phyloP scores from a whole-genome alignment of 768 basidiomycete species.

The Tephrocybe sp. region DNA sequence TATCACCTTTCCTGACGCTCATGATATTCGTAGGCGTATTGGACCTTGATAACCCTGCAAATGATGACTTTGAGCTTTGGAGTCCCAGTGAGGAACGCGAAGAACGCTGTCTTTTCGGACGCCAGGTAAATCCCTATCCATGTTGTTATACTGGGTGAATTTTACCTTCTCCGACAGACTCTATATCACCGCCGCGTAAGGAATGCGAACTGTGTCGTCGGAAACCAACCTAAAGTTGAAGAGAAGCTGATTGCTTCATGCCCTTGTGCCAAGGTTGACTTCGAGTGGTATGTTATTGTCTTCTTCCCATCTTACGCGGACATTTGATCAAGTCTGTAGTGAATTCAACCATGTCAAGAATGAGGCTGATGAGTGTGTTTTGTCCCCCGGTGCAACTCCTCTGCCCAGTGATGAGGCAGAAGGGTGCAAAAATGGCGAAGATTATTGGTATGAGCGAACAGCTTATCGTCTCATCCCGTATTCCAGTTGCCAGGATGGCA shows the following conservation, averaged over 20 bases:
- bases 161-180: conserved; percentile 46
- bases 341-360: conserved; percentile 91
- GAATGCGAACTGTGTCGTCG: conserved; percentile 81
- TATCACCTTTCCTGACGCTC: not conserved
- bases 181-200: conserved; percentile 89
- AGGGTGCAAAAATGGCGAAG: conserved; percentile 59
- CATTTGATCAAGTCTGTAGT: conserved; percentile 37
- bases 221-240: conserved; percentile 55
- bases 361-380: conserved; percentile 69
- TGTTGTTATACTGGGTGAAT: not conserved
- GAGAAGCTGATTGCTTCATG: conserved; percentile 69
- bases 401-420: conserved; percentile 60
- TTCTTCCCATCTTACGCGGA: not conserved
- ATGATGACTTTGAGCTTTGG: conserved; percentile 98
- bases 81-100: conserved; percentile 88
- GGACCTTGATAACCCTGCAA: conserved; percentile 64
- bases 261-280: conserved; percentile 71
- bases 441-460: conserved; percentile 94
- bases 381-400: conserved; percentile 67
- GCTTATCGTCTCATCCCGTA: conserved; percentile 88
- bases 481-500: conserved; percentile 83
- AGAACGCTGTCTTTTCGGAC: conserved; percentile 90
- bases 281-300: conserved; percentile 78
- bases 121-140: conserved; percentile 54
- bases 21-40: conserved; percentile 56